Conservation (phyloP, 2,329 filamentous ascomycete genomes). For the Ambrosiella xylebori region DNA sequence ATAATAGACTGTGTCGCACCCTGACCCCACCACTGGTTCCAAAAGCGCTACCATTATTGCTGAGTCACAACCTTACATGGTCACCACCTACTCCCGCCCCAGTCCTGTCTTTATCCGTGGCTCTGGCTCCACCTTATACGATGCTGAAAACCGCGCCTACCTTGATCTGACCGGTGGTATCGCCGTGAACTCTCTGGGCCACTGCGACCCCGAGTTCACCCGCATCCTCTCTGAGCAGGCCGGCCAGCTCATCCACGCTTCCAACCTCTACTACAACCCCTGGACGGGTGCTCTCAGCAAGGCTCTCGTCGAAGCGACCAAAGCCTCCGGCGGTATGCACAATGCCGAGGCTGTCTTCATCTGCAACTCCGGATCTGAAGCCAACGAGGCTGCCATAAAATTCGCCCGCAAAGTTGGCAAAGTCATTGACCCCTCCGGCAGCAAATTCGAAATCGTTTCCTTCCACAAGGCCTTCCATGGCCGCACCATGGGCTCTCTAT, state of each 20-base stretch:
- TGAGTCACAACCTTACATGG: constrained; percentile 74
- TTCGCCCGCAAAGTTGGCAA: constrained; percentile 88
- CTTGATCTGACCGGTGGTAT: constrained; percentile 93
- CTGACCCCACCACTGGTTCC: constrained; percentile 59
- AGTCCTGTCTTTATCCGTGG: constrained; percentile 79
- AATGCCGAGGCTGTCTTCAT: constrained; percentile 69
- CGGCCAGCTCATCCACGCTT: constrained; percentile 70
- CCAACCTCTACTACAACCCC: constrained; percentile 92
- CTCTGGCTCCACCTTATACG: constrained; percentile 74
- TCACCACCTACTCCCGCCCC: constrained; percentile 84
- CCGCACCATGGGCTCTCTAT: constrained; percentile 84
- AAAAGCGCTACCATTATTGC: constrained; percentile 57
- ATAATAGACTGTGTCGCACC: constrained; percentile 32
- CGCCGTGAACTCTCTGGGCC: constrained; percentile 82
- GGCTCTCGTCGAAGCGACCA: constrained; percentile 65
- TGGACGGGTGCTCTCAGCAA: constrained; percentile 86
- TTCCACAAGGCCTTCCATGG: constrained; percentile 92
- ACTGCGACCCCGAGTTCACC: constrained; percentile 66
- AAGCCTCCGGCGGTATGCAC: constrained; percentile 64
- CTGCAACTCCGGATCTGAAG: constrained; percentile 91
- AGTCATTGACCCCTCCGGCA: constrained; percentile 48
- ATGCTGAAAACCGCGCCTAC: constrained; percentile 75
- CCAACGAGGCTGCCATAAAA: constrained; percentile 95
- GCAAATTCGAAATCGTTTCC: constrained; percentile 71
- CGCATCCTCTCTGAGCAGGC: constrained; percentile 63